phyloP scores from a whole-genome alignment of 164 flowering plant species.

The Magnolia officinalis region DNA sequence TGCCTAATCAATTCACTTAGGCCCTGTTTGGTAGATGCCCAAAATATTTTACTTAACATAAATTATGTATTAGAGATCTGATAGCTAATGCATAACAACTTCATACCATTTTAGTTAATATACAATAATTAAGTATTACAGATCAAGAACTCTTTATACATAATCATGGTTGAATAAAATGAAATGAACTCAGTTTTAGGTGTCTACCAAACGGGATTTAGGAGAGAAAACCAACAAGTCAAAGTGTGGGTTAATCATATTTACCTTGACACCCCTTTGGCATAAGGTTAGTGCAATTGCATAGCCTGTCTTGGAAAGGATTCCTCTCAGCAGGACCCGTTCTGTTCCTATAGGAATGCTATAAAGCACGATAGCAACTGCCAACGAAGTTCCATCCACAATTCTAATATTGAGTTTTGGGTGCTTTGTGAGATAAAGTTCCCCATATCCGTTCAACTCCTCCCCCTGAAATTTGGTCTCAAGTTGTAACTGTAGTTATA shows the following conservation, averaged over 20 bases:
- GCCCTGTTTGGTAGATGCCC: no score
- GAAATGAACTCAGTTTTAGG: no score
- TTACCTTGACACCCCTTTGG: conserved; percentile 50
- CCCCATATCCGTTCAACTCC: conserved; percentile 57
- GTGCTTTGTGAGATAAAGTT: conserved; percentile 42
- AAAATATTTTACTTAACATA: no score
- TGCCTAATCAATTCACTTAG: no score
- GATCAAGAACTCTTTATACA: no score
- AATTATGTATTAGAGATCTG: no score
- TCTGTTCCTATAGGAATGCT: conserved; percentile 54
- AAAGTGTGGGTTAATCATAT: not conserved
- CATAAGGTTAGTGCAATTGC: conserved; percentile 41
- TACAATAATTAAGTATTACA: no score
- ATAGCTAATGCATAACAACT: no score
- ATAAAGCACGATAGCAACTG: conserved; percentile 48
- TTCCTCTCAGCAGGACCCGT: conserved; percentile 49
- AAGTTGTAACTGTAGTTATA: not conserved
- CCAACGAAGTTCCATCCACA: conserved; percentile 61
- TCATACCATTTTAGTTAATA: no score
- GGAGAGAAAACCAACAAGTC: not conserved
- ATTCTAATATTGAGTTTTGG: conserved; percentile 51
- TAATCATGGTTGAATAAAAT: no score
- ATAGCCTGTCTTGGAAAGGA: conserved; percentile 40
- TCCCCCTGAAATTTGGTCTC: conserved; percentile 37
- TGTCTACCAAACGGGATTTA: no score